Base-by-base conservation (phyloP, 805 yeast species). In the Kodamaea leandrae region DNA sequence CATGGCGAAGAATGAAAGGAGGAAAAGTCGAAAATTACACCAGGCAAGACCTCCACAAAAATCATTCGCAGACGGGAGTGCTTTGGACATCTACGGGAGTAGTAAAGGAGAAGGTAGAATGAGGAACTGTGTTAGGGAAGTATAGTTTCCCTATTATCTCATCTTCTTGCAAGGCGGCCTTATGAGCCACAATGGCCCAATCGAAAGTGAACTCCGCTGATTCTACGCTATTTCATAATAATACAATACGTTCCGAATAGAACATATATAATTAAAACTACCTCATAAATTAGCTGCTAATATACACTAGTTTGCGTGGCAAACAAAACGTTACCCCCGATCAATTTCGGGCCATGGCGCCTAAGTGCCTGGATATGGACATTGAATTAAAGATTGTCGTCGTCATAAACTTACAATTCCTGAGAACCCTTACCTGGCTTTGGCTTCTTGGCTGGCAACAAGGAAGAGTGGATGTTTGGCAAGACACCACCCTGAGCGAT, bases 371-470 rank as follows among this genome's bases (percentile, higher is more conserved):
- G 15, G 23, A 20, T 34, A 34, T 23, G 37, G 37, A 34, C 30
- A 34, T 34, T 39, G 44, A 43, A 39, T 40, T 39, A 46, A 43
- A 36, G 32, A 39, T 43, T 28, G 39, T 32, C 32, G 33, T 27
- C 24, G 9, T 21, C 32, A 27, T 39, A 42, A 37, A 41, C 57
- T 71, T 74, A 76, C 62, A 75, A 74, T 67, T 75, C 80, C 68
- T 75, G 80, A 55, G 80, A 75, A 64, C 75, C 78, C 65, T 75
- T 76, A 46, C 67, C 64, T 61, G 72, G 71, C 38, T 33, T 34
- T 48, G 73, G 76, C 45, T 76, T 63, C 64, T 75, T 76, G 70
- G 74, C 68, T 64, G 81, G 83, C 59, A 70, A 70, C 60, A 70
- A 70, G 66, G 66, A 61, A 54, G 64, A 71, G 60, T 70, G 74